Evolutionary conservation across 73 alveolate species (phyloP).

Genomic region (Loxodes magnus): DNA sequence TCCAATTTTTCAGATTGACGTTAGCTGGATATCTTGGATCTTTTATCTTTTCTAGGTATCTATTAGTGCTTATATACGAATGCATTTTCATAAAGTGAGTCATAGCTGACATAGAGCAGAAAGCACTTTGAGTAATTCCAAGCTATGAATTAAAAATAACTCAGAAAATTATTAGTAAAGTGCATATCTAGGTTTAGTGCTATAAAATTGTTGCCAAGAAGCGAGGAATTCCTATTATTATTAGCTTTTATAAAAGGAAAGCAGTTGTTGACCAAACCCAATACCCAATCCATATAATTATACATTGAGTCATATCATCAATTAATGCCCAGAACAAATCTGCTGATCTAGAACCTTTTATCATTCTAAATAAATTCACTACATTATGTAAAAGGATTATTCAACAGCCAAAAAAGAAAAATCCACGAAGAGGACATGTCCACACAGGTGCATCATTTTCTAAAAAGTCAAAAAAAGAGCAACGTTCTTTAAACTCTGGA

Average conservation of each 20-base stretch:
- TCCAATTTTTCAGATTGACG: not conserved
- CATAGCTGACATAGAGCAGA: not conserved
- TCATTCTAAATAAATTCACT: too few relatives aligned
- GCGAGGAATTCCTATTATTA: not conserved
- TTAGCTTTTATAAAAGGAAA: not conserved
- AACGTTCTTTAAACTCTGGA: too few relatives aligned
- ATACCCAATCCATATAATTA: constrained; percentile 4
- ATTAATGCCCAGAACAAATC: too few relatives aligned
- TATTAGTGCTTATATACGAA: not conserved
- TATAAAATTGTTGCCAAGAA: not conserved
- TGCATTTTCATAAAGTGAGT: constrained; percentile 10
- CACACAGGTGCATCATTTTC: too few relatives aligned
- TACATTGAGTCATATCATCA: too few relatives aligned
- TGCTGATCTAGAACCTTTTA: too few relatives aligned
- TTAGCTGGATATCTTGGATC: not conserved
- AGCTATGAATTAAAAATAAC: not conserved
- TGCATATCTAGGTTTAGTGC: not conserved
- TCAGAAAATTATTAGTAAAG: not conserved
- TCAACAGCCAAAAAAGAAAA: too few relatives aligned
- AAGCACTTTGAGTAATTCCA: not conserved
- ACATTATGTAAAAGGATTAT: too few relatives aligned
- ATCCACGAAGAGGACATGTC: too few relatives aligned
- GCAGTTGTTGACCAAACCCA: not conserved
- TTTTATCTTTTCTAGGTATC: not conserved
- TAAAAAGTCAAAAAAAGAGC: too few relatives aligned